Percentiles rank a stretch among this genome's conserved stretches.
Evolutionary conservation across 2,329 filamentous ascomycete genomes (phyloP).

Genomic region (Acrocalymma vagum): DNA sequence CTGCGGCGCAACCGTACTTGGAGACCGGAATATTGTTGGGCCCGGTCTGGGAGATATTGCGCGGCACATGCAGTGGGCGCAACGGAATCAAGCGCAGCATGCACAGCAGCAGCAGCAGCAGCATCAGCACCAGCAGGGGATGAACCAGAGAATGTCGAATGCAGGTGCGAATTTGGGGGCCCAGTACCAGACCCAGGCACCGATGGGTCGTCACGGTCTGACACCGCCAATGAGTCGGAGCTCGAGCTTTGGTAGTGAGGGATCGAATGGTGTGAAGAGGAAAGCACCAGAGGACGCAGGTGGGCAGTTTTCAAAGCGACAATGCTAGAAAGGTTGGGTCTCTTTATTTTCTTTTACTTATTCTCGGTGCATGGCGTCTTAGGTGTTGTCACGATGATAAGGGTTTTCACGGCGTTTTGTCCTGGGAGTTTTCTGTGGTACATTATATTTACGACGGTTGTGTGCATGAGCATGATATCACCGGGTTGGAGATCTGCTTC

Average conservation of each 20-base stretch:
- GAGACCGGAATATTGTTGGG: constrained; percentile 45
- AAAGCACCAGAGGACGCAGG: constrained; percentile 27
- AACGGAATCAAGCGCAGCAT: constrained; percentile 26
- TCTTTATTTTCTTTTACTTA: constrained; percentile 1
- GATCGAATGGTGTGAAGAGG: constrained; percentile 28
- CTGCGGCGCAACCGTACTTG: constrained; percentile 44
- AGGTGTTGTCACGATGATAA: neutral
- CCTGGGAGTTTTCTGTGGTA: no score
- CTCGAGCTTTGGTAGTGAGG: constrained; percentile 31
- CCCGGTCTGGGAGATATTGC: constrained; percentile 44
- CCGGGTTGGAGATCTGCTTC: no score
- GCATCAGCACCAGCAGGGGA: constrained; percentile 7
- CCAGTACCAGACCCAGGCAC: constrained; percentile 21
- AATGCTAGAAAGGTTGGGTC: constrained; percentile 17
- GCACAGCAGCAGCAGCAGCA: constrained; percentile 23
- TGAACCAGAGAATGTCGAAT: constrained; percentile 12
- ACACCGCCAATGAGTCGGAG: constrained; percentile 42
- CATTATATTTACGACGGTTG: no score
- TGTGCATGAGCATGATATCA: no score
- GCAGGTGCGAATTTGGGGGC: constrained; percentile 14
- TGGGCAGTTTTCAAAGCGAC: constrained; percentile 25
- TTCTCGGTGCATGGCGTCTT: neutral
- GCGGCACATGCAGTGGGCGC: constrained; percentile 40
- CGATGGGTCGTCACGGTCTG: constrained; percentile 10
- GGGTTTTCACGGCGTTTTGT: neutral